Percentiles rank a stretch among this genome's conserved stretches.
Evolutionary conservation across 177 flowering plant genomes (phyloP).

Genomic region (Vitis hybrid): DNA sequence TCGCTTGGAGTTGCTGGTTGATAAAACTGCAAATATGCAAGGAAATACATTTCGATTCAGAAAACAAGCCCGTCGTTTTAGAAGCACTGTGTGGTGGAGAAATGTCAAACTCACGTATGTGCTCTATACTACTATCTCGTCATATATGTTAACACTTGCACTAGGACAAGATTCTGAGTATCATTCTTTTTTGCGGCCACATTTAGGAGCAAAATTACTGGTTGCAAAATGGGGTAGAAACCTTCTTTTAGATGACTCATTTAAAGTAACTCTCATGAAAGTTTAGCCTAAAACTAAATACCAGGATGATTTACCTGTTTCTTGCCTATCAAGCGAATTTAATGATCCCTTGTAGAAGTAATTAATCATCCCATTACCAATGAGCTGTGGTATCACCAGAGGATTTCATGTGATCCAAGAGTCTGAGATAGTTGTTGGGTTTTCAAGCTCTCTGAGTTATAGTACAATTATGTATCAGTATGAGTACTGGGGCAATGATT

Average conservation of each 20-base stretch:
- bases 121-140: background rate
- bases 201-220: background rate
- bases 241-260: background rate
- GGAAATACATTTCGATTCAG: conserved; percentile 90
- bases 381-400: too few relatives aligned
- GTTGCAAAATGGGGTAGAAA: background rate
- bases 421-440: too few relatives aligned
- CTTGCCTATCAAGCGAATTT: background rate
- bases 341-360: too few relatives aligned
- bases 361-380: too few relatives aligned
- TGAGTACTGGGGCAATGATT: too few relatives aligned
- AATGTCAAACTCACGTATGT: conserved; percentile 92
- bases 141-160: background rate
- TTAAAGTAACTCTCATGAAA: too few relatives aligned
- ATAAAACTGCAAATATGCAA: conserved; percentile 91
- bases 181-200: background rate
- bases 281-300: too few relatives aligned
- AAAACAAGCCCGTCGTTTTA: conserved; percentile 86
- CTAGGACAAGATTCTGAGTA: background rate
- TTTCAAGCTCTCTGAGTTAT: too few relatives aligned
- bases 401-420: too few relatives aligned
- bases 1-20: conserved; percentile 86
- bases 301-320: background rate
- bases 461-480: too few relatives aligned
- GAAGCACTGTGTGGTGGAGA: conserved; percentile 92